phyloP scores from a whole-genome alignment of 768 basidiomycete genomes.

The Tulasnella sp. region DNA sequence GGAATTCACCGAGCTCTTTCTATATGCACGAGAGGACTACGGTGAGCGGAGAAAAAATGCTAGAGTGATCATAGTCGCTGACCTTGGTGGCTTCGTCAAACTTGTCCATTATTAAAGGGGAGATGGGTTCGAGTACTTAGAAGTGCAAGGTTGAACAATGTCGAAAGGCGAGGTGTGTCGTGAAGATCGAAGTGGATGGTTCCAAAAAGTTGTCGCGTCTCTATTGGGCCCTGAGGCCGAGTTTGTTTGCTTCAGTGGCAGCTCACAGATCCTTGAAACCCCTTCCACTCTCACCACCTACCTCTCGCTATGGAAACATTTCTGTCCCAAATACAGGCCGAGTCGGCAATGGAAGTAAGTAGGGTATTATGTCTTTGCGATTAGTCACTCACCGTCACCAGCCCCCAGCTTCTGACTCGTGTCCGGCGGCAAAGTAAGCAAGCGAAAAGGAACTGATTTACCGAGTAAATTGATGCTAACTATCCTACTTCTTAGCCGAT shows the following conservation, averaged over 20 bases:
- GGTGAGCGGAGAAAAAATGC: background rate
- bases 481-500: background rate
- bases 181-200: background rate
- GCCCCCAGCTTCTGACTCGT: background rate
- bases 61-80: slow-evolving; percentile 9
- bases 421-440: background rate
- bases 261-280: background rate
- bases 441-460: background rate
- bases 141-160: background rate
- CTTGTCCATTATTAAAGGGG: slow-evolving; percentile 36
- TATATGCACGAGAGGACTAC: slow-evolving; percentile 23
- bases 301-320: background rate
- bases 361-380: background rate
- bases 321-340: background rate
- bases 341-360: background rate
- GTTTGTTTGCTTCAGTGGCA: background rate
- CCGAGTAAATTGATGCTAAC: background rate
- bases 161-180: background rate
- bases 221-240: background rate
- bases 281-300: no score
- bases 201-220: background rate
- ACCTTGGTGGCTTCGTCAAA: slow-evolving; percentile 77
- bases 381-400: background rate
- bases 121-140: background rate
- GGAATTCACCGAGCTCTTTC: slow-evolving; percentile 73